Percentiles rank a stretch among this genome's conserved stretches.
Evolutionary conservation across 345 rosid genomes (phyloP).

Genomic region (Ceriops decandra): DNA sequence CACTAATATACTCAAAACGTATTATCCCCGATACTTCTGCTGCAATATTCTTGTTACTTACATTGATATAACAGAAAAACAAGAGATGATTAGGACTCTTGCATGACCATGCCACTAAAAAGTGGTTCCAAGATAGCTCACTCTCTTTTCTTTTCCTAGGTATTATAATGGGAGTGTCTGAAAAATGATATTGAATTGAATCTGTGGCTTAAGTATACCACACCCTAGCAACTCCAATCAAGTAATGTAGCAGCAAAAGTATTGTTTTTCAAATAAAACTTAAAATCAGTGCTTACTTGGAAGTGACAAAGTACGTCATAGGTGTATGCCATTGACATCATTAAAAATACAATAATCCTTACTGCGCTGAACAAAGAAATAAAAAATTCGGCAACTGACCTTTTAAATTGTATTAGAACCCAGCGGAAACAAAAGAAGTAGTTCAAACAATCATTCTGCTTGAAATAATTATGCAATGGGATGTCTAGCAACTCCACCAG

Average conservation of each 20-base stretch:
- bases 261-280: neutral
- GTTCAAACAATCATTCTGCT: slow-evolving; percentile 95
- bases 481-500: slow-evolving; percentile 85
- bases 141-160: too few relatives aligned
- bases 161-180: too few relatives aligned
- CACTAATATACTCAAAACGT: too few relatives aligned
- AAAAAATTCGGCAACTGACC: slow-evolving; percentile 40
- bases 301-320: neutral
- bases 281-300: neutral
- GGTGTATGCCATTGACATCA: neutral
- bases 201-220: too few relatives aligned
- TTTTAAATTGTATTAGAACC: slow-evolving; percentile 90
- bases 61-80: too few relatives aligned
- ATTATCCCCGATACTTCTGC: too few relatives aligned
- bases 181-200: too few relatives aligned
- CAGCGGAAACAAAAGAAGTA: slow-evolving; percentile 99
- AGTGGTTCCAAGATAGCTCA: too few relatives aligned
- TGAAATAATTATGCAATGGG: slow-evolving; percentile 85
- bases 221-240: neutral
- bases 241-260: neutral
- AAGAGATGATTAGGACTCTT: too few relatives aligned
- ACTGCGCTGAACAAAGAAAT: neutral
- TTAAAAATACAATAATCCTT: neutral
- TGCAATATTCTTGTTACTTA: too few relatives aligned
- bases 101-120: too few relatives aligned